Conservation (phyloP, 495 filamentous ascomycete genomes). For the Hypoxylon subgilvum region DNA sequence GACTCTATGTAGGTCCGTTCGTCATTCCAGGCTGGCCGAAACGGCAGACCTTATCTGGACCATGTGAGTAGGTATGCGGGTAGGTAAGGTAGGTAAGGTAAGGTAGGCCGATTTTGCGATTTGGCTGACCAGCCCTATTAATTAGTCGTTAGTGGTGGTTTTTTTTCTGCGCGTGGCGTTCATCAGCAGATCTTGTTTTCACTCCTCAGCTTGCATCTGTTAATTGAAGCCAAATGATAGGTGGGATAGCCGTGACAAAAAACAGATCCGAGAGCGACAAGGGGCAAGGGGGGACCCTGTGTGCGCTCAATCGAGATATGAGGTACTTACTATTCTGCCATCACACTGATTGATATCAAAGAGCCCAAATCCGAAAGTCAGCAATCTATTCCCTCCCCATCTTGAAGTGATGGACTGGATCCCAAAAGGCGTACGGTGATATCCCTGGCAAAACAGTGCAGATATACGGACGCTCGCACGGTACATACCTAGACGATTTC, state of each 20-base stretch:
- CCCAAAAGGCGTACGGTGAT: too few relatives aligned
- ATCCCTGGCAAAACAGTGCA: too few relatives aligned
- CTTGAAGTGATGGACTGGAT: too few relatives aligned
- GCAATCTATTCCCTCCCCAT: too few relatives aligned
- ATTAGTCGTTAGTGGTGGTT: not conserved
- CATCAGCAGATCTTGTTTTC: slow-evolving; percentile 22
- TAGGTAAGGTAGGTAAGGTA: not conserved
- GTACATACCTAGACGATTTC: too few relatives aligned
- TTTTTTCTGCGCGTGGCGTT: slow-evolving; percentile 17
- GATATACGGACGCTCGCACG: too few relatives aligned
- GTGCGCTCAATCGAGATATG: too few relatives aligned
- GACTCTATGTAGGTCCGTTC: slow-evolving; percentile 6
- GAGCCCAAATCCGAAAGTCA: too few relatives aligned
- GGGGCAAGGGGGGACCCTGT: not conserved
- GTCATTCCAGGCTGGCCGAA: not conserved
- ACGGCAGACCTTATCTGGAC: slow-evolving; percentile 16
- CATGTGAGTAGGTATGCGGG: slow-evolving; percentile 1
- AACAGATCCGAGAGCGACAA: not conserved
- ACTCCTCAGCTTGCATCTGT: slow-evolving; percentile 1
- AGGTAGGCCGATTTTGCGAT: not conserved
- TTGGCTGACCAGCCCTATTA: slow-evolving; percentile 9
- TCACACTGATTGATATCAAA: too few relatives aligned
- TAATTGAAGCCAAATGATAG: slow-evolving; percentile 15
- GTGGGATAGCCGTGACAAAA: slow-evolving; percentile 1
- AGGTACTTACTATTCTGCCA: not conserved